phyloP scores from a whole-genome alignment of 1,139 yeast species.

The Taphrina flavorubra region DNA sequence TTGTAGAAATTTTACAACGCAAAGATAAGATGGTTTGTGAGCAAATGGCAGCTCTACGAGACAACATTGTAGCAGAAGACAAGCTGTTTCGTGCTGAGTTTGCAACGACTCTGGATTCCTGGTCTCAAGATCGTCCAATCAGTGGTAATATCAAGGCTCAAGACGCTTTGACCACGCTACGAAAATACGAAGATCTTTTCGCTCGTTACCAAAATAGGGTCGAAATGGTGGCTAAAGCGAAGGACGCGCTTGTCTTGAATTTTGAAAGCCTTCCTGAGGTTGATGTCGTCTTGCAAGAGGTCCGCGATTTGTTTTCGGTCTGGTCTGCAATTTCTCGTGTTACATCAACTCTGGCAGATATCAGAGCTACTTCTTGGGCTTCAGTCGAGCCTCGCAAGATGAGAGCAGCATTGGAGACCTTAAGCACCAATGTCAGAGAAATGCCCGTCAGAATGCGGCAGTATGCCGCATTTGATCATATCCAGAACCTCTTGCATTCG shows the following conservation, averaged over 20 bases:
- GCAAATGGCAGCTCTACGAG: slow-evolving; percentile 44
- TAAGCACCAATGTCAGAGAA: slow-evolving; percentile 58
- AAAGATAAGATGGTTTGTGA: slow-evolving; percentile 50
- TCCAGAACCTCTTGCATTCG: slow-evolving; percentile 58
- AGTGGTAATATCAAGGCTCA: slow-evolving; percentile 58
- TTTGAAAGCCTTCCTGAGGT: slow-evolving; percentile 52
- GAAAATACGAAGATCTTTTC: slow-evolving; percentile 55
- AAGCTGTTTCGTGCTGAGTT: slow-evolving; percentile 56
- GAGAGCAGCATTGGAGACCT: slow-evolving; percentile 60
- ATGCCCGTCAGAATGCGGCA: slow-evolving; percentile 69
- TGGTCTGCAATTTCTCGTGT: slow-evolving; percentile 70
- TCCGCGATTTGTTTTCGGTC: slow-evolving; percentile 63
- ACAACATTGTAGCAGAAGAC: slow-evolving; percentile 45
- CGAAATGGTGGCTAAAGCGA: slow-evolving; percentile 55
- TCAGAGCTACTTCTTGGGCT: slow-evolving; percentile 61
- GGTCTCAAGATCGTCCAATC: slow-evolving; percentile 62
- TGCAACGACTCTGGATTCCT: slow-evolving; percentile 54
- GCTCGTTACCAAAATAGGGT: slow-evolving; percentile 48
- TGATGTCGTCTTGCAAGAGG: slow-evolving; percentile 57
- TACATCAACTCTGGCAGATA: slow-evolving; percentile 59
- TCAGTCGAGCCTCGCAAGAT: slow-evolving; percentile 59
- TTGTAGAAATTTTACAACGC: slow-evolving; percentile 56
- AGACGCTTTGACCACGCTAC: slow-evolving; percentile 60
- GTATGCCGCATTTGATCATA: slow-evolving; percentile 70
- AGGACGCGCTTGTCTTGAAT: slow-evolving; percentile 56